Evolutionary conservation across 345 rosid species (phyloP).

Genomic region (Camelina hispida): DNA sequence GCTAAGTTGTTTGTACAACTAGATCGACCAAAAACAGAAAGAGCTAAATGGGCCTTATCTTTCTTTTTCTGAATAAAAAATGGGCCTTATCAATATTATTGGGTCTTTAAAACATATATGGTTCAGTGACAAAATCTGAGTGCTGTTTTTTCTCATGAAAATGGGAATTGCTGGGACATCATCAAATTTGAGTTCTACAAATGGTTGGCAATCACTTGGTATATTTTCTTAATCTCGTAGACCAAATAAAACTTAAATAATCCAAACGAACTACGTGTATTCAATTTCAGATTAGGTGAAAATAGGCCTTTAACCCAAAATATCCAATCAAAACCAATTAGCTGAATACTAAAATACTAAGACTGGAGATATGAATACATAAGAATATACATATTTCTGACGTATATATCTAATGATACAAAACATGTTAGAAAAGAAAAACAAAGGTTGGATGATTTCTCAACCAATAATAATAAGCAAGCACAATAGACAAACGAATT

Average conservation of each 20-base stretch:
- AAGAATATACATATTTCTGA: background rate
- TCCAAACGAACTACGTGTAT: too few relatives aligned
- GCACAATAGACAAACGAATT: conserved; percentile 5
- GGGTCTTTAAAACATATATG: background rate
- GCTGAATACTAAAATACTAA: background rate
- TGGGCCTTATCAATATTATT: background rate
- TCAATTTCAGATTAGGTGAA: background rate
- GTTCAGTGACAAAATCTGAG: background rate
- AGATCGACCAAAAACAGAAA: background rate
- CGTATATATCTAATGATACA: background rate
- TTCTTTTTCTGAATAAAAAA: too few relatives aligned
- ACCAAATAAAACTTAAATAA: too few relatives aligned
- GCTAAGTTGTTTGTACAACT: too few relatives aligned
- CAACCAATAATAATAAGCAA: conserved; percentile 37
- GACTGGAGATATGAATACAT: background rate
- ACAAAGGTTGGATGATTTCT: conserved; percentile 24
- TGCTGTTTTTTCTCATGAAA: background rate
- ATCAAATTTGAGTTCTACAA: too few relatives aligned
- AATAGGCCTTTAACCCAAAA: background rate
- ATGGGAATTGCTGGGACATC: too few relatives aligned
- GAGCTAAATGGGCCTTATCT: too few relatives aligned
- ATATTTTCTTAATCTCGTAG: too few relatives aligned
- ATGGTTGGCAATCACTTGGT: too few relatives aligned
- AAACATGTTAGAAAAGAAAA: background rate
- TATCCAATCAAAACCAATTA: background rate